Conservation (phyloP, 768 basidiomycete genomes). For the Podaxis sp. region DNA sequence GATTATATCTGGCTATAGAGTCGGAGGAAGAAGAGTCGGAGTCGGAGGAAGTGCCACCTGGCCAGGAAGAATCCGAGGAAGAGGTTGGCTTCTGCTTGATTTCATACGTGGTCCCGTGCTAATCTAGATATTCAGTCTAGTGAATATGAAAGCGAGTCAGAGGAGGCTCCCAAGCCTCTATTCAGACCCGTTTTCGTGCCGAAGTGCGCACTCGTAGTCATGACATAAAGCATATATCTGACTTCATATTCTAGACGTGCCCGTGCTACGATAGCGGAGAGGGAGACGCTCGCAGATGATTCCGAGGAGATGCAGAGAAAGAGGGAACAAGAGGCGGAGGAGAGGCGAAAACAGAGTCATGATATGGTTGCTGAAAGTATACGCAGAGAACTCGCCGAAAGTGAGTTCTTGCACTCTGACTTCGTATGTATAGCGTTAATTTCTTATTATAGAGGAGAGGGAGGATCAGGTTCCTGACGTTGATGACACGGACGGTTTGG, state of each 20-base stretch:
- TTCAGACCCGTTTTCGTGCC: constrained; percentile 94
- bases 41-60: constrained; percentile 35
- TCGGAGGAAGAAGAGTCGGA: constrained; percentile 26
- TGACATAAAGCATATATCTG: not conserved
- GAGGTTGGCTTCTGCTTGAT: constrained; percentile 38
- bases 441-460: constrained; percentile 70
- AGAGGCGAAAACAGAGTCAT: constrained; percentile 85
- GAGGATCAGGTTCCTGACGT: constrained; percentile 82
- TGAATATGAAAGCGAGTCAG: constrained; percentile 82
- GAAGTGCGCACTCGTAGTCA: constrained; percentile 53
- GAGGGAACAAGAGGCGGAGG: constrained; percentile 76
- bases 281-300: constrained; percentile 65
- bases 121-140: constrained; percentile 55
- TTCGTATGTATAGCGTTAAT: not conserved
- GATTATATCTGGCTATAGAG: constrained; percentile 19
- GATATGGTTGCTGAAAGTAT: constrained; percentile 95
- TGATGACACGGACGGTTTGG: constrained; percentile 93
- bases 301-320: constrained; percentile 71
- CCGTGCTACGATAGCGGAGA: constrained; percentile 71
- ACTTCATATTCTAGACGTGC: constrained; percentile 52
- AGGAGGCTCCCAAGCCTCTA: constrained; percentile 69
- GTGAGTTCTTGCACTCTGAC: constrained; percentile 45
- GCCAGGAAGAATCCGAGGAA: constrained; percentile 34
- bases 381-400: constrained; percentile 85
- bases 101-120: not conserved